Evolutionary conservation across 106 monocot genomes (phyloP).

Genomic region (Chionographis japonica): DNA sequence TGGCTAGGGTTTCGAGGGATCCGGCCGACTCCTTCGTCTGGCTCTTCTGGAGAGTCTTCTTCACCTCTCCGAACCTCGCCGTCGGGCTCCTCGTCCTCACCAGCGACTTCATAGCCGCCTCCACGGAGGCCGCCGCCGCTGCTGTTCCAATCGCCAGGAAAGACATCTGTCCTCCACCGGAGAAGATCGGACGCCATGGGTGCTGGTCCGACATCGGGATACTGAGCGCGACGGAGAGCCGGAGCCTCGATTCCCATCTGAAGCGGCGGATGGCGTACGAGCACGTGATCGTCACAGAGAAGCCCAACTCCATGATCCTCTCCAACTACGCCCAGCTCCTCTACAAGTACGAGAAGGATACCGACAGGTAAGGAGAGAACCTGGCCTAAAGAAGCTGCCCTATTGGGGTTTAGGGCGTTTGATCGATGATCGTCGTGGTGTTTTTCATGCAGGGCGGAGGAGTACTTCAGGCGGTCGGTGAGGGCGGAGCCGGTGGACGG

Average conservation of each 20-base stretch:
- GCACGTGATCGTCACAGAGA: slow-evolving; percentile 29
- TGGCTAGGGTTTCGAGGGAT: slow-evolving; percentile 18
- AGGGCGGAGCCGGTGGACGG: slow-evolving; percentile 47
- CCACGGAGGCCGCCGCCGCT: slow-evolving; percentile 1
- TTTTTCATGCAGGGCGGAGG: slow-evolving; percentile 41
- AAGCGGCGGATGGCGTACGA: slow-evolving; percentile 33
- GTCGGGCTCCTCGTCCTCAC: slow-evolving; percentile 22
- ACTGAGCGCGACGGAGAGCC: not conserved
- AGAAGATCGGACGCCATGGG: slow-evolving; percentile 4
- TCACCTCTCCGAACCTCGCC: slow-evolving; percentile 40
- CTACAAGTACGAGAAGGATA: slow-evolving; percentile 49
- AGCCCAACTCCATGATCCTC: slow-evolving; percentile 48
- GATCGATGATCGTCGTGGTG: no score
- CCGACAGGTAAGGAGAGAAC: slow-evolving; percentile 41
- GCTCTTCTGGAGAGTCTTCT: slow-evolving; percentile 48
- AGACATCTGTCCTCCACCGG: not conserved
- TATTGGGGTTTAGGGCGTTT: no score
- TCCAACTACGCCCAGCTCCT: slow-evolving; percentile 84
- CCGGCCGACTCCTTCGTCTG: slow-evolving; percentile 28
- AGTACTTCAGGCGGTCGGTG: slow-evolving; percentile 54
- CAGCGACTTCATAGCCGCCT: slow-evolving; percentile 22
- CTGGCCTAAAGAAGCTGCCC: not conserved
- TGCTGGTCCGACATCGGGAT: slow-evolving; percentile 35
- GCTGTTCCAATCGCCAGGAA: not conserved
- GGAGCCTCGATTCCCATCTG: not conserved